Percentiles rank a stretch among this genome's conserved stretches.
Conservation (phyloP, 139 green algal species). For the Axilococcus clingmanii region DNA sequence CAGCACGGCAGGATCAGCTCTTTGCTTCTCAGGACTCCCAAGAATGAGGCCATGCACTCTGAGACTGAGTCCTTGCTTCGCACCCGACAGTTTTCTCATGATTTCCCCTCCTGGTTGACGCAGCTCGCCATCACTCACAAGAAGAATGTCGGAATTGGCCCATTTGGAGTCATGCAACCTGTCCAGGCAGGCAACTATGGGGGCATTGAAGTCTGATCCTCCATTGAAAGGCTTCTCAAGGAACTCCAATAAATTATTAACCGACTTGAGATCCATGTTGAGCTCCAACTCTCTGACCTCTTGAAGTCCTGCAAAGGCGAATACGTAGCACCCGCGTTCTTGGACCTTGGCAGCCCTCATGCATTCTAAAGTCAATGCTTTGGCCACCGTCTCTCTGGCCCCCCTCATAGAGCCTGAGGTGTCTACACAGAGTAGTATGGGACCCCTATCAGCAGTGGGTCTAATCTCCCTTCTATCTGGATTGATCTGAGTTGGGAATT, state of each 20-base stretch:
- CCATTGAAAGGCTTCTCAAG: constrained; percentile 83
- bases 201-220: constrained; percentile 79
- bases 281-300: constrained; percentile 78
- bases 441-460: constrained; percentile 63
- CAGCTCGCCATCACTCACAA: constrained; percentile 72
- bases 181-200: constrained; percentile 59
- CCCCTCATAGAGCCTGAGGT: constrained; percentile 67
- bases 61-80: constrained; percentile 71
- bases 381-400: constrained; percentile 71
- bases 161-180: constrained; percentile 66
- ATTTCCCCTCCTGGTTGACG: constrained; percentile 66
- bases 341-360: constrained; percentile 52
- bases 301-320: constrained; percentile 64
- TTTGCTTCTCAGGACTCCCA: constrained; percentile 59
- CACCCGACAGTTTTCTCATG: constrained; percentile 70
- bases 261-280: constrained; percentile 48
- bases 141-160: constrained; percentile 79
- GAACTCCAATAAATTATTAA: constrained; percentile 76
- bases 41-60: constrained; percentile 77
- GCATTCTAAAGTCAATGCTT: constrained; percentile 68
- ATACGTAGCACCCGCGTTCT: constrained; percentile 78
- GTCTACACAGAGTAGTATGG: constrained; percentile 89
- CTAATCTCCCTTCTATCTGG: constrained; percentile 65
- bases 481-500: constrained; percentile 60
- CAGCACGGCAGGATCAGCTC: constrained; percentile 73